These are phyloP conservation scores for Pezicula neosporulosa DNA, from an alignment of 2,329 filamentous ascomycete genomes.

Conservation along the genomic window DNA sequence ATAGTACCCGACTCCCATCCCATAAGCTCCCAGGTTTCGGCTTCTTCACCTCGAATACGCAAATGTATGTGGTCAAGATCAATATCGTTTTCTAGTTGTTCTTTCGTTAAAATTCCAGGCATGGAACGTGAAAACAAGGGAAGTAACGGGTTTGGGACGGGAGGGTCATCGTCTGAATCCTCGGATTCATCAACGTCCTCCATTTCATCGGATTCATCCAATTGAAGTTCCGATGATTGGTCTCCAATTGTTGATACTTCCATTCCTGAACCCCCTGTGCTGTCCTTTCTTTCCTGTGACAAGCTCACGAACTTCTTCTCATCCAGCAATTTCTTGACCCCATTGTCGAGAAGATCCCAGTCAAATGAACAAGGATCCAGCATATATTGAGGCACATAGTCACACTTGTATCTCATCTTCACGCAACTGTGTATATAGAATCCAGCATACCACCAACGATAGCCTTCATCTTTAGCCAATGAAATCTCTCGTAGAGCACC, in stretches of 20 bases:
- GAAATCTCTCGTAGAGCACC: slow-evolving; percentile 71
- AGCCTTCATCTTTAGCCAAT: slow-evolving; percentile 64
- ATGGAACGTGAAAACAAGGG: slow-evolving; percentile 60
- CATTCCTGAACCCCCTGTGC: background rate
- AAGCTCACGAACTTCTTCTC: slow-evolving; percentile 22
- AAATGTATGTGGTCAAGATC: slow-evolving; percentile 59
- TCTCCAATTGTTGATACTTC: background rate
- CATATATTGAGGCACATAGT: slow-evolving; percentile 72
- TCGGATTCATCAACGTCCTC: background rate
- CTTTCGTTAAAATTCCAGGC: slow-evolving; percentile 60
- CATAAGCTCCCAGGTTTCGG: slow-evolving; percentile 48
- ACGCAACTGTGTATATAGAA: slow-evolving; percentile 79
- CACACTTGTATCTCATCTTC: slow-evolving; percentile 84
- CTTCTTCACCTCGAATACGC: slow-evolving; percentile 31
- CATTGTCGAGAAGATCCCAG: slow-evolving; percentile 55
- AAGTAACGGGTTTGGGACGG: slow-evolving; percentile 20
- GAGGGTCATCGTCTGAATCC: slow-evolving; percentile 14
- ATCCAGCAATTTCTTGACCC: slow-evolving; percentile 47
- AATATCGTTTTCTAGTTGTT: slow-evolving; percentile 46
- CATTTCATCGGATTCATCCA: background rate
- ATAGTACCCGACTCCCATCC: slow-evolving; percentile 55
- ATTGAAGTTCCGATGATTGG: slow-evolving; percentile 9
- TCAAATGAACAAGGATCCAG: slow-evolving; percentile 63
- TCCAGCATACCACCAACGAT: slow-evolving; percentile 78
- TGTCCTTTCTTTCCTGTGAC: slow-evolving; percentile 6